Conservation (phyloP, 2,329 filamentous ascomycete species). For the Dichotomopilus funicola region DNA sequence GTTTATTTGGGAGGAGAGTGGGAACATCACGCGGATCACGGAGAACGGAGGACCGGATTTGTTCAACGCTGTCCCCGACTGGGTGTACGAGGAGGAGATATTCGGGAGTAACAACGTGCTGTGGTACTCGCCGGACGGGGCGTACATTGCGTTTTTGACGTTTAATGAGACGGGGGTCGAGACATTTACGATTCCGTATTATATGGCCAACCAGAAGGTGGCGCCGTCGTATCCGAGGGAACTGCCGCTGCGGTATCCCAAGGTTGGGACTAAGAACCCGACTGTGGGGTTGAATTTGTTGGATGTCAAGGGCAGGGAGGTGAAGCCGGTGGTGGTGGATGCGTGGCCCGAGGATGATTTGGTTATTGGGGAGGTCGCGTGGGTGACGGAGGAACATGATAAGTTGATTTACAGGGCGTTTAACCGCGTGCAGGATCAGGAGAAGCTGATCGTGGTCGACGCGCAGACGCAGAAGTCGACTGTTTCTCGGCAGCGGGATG, state of each 20-base stretch:
- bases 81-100: conserved; percentile 57
- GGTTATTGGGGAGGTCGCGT: conserved; percentile 61
- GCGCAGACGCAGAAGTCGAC: conserved; percentile 39
- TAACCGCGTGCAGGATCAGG: conserved; percentile 61
- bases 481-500: conserved; percentile 51
- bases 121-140: conserved; percentile 52
- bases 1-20: conserved; percentile 49
- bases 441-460: conserved; percentile 56
- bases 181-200: conserved; percentile 61
- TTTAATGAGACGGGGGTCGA: conserved; percentile 61
- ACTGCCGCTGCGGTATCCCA: conserved; percentile 60
- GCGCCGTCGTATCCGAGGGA: conserved; percentile 57
- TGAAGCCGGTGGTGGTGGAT: conserved; percentile 43
- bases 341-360: conserved; percentile 55
- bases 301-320: conserved; percentile 41
- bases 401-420: conserved; percentile 58
- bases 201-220: conserved; percentile 51
- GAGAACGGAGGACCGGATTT: conserved; percentile 52
- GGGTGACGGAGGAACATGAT: conserved; percentile 57
- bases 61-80: conserved; percentile 61
- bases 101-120: conserved; percentile 44
- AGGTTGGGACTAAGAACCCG: conserved; percentile 62
- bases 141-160: conserved; percentile 48
- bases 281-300: conserved; percentile 56
- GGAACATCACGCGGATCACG: conserved; percentile 49